Evolutionary conservation across 208 protist species (phyloP).

Genomic region (Acanthamoeba sp.): DNA sequence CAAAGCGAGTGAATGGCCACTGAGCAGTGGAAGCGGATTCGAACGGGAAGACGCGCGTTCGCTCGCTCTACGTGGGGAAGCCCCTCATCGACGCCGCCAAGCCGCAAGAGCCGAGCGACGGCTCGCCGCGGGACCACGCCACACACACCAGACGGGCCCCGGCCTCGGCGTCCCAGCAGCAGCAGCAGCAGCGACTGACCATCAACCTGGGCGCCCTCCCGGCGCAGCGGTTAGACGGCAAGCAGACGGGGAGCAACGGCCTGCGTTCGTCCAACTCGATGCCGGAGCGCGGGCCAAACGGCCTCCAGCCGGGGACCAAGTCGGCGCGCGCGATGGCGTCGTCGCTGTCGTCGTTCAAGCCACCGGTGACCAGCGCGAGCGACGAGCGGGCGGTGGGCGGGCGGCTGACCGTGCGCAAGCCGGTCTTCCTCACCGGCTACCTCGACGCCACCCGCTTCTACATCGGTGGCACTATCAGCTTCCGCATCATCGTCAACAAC

Average conservation of each 20-base stretch:
- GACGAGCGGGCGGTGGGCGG: slow-evolving; percentile 22
- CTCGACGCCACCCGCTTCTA: slow-evolving; percentile 1
- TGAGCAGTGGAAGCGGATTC: no score
- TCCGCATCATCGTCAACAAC: slow-evolving; percentile 12
- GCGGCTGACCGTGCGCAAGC: neutral
- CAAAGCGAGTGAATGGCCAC: no score
- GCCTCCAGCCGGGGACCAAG: neutral
- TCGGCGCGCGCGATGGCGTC: neutral
- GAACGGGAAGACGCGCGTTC: neutral
- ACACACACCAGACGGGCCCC: no score
- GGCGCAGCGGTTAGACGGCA: neutral
- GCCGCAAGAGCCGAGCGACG: no score
- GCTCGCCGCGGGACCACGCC: neutral
- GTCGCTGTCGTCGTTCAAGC: slow-evolving; percentile 22
- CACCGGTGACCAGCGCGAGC: slow-evolving; percentile 23
- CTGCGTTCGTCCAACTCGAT: slow-evolving; percentile 31
- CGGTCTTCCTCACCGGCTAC: slow-evolving; percentile 10
- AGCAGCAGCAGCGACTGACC: neutral
- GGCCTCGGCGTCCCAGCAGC: no score
- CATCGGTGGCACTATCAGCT: slow-evolving; percentile 3
- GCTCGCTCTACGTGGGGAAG: neutral
- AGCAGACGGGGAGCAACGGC: neutral
- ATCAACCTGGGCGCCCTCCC: neutral
- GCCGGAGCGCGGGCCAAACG: neutral
- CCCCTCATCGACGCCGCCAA: neutral